Evolutionary conservation across 1,139 yeast genomes (phyloP).

Genomic region (Williopsis jadinii): DNA sequence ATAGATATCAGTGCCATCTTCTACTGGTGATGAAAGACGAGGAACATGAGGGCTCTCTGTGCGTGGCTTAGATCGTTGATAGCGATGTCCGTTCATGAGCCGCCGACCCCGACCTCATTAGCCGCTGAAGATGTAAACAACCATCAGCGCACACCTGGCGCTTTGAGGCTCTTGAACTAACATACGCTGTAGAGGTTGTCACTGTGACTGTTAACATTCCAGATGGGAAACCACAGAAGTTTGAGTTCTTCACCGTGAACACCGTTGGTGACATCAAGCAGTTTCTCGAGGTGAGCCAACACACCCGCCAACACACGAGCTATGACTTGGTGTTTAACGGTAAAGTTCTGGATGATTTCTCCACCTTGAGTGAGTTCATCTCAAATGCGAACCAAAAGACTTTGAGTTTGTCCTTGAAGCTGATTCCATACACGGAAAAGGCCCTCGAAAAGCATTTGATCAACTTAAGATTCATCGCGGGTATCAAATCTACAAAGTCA

Average conservation of each 20-base stretch:
- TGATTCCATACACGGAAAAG: constrained; percentile 38
- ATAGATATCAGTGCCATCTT: too few relatives aligned
- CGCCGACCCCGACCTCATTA: too few relatives aligned
- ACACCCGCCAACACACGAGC: constrained; percentile 54
- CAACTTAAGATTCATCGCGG: constrained; percentile 40
- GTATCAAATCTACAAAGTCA: constrained; percentile 28
- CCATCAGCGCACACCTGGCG: too few relatives aligned
- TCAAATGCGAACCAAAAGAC: constrained; percentile 22
- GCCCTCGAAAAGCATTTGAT: constrained; percentile 40
- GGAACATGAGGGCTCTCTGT: too few relatives aligned
- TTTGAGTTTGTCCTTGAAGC: constrained; percentile 28
- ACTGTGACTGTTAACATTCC: constrained; percentile 6
- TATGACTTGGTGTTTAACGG: constrained; percentile 43
- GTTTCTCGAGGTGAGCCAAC: constrained; percentile 47
- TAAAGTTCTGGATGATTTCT: constrained; percentile 24
- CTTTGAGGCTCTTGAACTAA: too few relatives aligned
- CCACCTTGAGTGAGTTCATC: constrained; percentile 14
- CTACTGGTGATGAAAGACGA: too few relatives aligned
- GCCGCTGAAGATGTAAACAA: too few relatives aligned
- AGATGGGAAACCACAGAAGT: constrained; percentile 23
- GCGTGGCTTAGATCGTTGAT: too few relatives aligned
- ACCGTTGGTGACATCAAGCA: constrained; percentile 53
- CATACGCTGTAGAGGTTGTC: constrained; percentile 1
- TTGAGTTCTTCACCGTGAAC: constrained; percentile 36
- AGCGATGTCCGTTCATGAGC: too few relatives aligned